Evolutionary conservation across 441 rosid species (phyloP).

Genomic region (Brassica balearica): DNA sequence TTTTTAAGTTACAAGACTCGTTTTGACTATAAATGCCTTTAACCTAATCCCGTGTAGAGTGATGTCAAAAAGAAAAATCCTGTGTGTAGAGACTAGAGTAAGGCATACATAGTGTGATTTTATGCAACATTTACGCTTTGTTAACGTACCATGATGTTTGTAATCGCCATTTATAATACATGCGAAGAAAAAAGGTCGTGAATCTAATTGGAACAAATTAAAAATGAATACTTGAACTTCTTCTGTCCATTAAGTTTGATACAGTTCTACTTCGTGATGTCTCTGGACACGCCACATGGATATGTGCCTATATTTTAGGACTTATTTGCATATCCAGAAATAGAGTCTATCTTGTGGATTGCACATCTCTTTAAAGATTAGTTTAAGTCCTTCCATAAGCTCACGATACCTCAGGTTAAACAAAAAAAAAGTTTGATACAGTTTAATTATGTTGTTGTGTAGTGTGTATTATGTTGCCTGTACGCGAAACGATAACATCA

Average conservation of each 20-base stretch:
- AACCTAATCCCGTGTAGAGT: no score
- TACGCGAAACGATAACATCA: neutral
- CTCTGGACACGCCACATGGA: no score
- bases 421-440: neutral
- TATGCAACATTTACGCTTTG: neutral
- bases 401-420: no score
- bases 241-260: neutral
- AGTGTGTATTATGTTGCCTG: neutral
- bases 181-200: neutral
- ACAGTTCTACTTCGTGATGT: neutral
- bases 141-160: neutral
- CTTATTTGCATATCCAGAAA: no score
- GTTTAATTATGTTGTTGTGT: neutral
- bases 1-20: no score
- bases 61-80: neutral
- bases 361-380: no score
- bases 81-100: neutral
- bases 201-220: neutral
- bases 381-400: no score
- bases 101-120: conserved; percentile 7
- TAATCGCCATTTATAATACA: neutral
- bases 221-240: neutral
- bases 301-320: no score
- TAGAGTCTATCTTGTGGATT: no score
- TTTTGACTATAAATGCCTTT: no score